Percentiles rank a stretch among this genome's conserved stretches.
These are phyloP conservation scores for Gossypium bickii DNA, from an alignment of 345 rosid species.

Conservation along the genomic window DNA sequence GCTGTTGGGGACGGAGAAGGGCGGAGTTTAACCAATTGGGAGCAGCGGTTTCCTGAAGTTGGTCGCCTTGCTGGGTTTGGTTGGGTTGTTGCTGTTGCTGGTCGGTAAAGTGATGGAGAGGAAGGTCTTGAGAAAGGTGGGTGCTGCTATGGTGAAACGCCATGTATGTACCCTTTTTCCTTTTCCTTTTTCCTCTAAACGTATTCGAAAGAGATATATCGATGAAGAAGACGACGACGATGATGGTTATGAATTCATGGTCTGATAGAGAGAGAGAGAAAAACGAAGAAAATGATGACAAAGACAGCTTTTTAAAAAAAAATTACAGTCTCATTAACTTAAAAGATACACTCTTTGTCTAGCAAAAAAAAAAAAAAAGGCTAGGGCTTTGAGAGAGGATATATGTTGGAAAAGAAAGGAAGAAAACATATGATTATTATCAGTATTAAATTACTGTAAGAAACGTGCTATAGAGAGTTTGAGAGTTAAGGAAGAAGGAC, in stretches of 20 bases:
- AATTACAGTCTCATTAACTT: not conserved
- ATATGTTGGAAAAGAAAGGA: no score
- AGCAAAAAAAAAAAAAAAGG: not conserved
- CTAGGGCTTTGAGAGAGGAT: not conserved
- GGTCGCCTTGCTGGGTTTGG: constrained; percentile 31
- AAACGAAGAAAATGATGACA: not conserved
- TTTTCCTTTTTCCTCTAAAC: constrained; percentile 4
- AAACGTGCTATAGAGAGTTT: constrained; percentile 8
- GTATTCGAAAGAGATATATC: constrained; percentile 30
- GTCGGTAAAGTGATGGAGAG: constrained; percentile 73
- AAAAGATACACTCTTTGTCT: not conserved
- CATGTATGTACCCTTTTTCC: constrained; percentile 27
- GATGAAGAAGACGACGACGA: not conserved
- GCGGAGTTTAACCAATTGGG: constrained; percentile 94
- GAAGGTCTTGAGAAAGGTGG: constrained; percentile 65
- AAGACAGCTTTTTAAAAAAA: not conserved
- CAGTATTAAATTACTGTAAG: not conserved
- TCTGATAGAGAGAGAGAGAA: constrained; percentile 4
- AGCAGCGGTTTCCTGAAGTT: constrained; percentile 41
- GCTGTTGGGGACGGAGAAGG: constrained; percentile 59
- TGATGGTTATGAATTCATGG: constrained; percentile 21
- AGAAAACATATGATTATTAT: not conserved
- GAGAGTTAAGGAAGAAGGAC: not conserved
- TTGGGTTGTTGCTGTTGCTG: constrained; percentile 22
- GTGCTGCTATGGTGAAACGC: constrained; percentile 62